Percentiles rank a stretch among this genome's conserved stretches.
phyloP scores from a whole-genome alignment of 192 early-diverging fungal genomes.

The Allomyces javanicus region DNA sequence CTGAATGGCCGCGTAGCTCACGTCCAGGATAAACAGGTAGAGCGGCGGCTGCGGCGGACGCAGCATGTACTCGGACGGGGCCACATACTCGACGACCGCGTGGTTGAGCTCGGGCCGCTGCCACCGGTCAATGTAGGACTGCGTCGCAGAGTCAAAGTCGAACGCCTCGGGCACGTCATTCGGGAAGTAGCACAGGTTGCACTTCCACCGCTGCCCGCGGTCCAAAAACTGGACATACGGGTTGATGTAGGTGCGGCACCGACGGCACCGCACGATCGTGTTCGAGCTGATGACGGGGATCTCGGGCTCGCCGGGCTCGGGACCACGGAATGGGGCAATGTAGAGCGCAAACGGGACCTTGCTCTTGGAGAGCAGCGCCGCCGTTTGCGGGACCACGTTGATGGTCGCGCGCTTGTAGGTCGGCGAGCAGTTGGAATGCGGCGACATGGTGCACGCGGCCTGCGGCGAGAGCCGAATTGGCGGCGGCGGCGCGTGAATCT shows the following conservation, averaged over 20 bases:
- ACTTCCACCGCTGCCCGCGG: constrained; percentile 88
- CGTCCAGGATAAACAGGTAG: constrained; percentile 84
- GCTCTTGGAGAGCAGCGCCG: constrained; percentile 63
- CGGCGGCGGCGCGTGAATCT: constrained; percentile 13
- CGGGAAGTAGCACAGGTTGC: constrained; percentile 78
- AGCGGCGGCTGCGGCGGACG: constrained; percentile 93
- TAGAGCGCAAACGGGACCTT: constrained; percentile 75
- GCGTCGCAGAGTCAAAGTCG: constrained; percentile 57
- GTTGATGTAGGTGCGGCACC: constrained; percentile 92
- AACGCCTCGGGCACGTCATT: constrained; percentile 72
- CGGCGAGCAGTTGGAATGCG: constrained; percentile 42
- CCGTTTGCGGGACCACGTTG: constrained; percentile 69
- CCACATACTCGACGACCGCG: constrained; percentile 80
- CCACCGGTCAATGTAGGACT: constrained; percentile 67
- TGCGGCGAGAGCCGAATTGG: constrained; percentile 18
- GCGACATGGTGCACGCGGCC: constrained; percentile 14
- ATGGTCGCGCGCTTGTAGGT: constrained; percentile 77
- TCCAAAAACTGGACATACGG: constrained; percentile 91
- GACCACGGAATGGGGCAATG: constrained; percentile 66
- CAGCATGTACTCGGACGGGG: constrained; percentile 93
- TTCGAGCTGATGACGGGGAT: constrained; percentile 77
- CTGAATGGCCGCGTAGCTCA: constrained; percentile 74
- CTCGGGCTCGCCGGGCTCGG: constrained; percentile 38
- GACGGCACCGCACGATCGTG: constrained; percentile 78
- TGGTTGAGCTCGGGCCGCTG: constrained; percentile 73